Evolutionary conservation across 2,329 filamentous ascomycete species (phyloP).

Genomic region (Hortaea sp.): DNA sequence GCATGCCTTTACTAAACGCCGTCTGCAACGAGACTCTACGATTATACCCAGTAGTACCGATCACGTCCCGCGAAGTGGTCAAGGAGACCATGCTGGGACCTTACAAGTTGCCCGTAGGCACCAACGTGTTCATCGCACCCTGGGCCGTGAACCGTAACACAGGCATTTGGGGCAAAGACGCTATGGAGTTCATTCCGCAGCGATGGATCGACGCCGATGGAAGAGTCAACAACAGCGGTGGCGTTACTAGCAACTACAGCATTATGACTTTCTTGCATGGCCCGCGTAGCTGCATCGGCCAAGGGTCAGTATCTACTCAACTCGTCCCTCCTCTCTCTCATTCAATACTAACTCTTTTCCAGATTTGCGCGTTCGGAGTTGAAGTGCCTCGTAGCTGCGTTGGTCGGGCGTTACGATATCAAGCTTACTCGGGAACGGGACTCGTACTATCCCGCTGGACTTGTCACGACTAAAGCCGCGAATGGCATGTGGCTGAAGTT

Average conservation of each 20-base stretch:
- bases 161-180: slow-evolving; percentile 32
- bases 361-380: slow-evolving; percentile 19
- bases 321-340: not conserved
- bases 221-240: slow-evolving; percentile 23
- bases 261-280: slow-evolving; percentile 36
- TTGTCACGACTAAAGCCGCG: not conserved
- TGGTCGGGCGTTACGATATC: slow-evolving; percentile 15
- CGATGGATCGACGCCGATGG: slow-evolving; percentile 36
- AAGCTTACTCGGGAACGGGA: not conserved
- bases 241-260: slow-evolving; percentile 28
- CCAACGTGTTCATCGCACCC: slow-evolving; percentile 28
- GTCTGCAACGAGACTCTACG: slow-evolving; percentile 38
- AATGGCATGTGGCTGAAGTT: not conserved
- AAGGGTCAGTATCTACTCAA: slow-evolving; percentile 2
- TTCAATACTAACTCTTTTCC: not conserved
- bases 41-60: slow-evolving; percentile 38
- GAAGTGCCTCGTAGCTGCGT: slow-evolving; percentile 15
- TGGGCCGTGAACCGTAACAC: slow-evolving; percentile 35
- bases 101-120: slow-evolving; percentile 30
- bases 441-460: not conserved
- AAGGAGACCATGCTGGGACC: slow-evolving; percentile 32
- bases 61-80: slow-evolving; percentile 35
- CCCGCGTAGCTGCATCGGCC: slow-evolving; percentile 22
- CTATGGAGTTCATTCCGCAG: slow-evolving; percentile 33
- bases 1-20: slow-evolving; percentile 36